phyloP scores from a whole-genome alignment of 129 eudicot species.

The Flaveria ramosissima region DNA sequence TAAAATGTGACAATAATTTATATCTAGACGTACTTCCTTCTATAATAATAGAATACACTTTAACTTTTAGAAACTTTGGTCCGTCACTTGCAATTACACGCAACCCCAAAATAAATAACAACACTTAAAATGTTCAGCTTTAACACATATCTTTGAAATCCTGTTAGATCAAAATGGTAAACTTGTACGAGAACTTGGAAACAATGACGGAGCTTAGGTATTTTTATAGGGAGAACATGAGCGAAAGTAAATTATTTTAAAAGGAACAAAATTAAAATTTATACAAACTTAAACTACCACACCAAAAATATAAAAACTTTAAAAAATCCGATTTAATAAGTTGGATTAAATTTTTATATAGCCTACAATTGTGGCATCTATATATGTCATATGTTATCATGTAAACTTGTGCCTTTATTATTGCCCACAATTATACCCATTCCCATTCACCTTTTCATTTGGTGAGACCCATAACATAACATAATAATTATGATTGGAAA shows the following conservation, averaged over 20 bases:
- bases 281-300: no score
- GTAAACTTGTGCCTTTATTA: background rate
- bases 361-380: no score
- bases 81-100: background rate
- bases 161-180: background rate
- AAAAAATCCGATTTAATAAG: no score
- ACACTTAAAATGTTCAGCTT: background rate
- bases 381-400: background rate
- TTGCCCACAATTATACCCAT: background rate
- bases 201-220: no score
- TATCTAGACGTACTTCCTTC: conserved; percentile 2
- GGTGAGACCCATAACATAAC: background rate
- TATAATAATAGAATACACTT: background rate
- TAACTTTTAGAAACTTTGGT: conserved; percentile 5
- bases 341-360: background rate
- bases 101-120: background rate
- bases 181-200: no score
- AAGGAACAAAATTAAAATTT: no score
- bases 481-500: background rate
- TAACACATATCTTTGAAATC: background rate
- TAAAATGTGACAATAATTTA: background rate
- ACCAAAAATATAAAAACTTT: no score
- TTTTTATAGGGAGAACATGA: no score
- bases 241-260: no score
- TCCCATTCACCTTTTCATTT: conserved; percentile 2